Conservation (phyloP, 352 stramenopile species). For the Phytophthora idaei region DNA sequence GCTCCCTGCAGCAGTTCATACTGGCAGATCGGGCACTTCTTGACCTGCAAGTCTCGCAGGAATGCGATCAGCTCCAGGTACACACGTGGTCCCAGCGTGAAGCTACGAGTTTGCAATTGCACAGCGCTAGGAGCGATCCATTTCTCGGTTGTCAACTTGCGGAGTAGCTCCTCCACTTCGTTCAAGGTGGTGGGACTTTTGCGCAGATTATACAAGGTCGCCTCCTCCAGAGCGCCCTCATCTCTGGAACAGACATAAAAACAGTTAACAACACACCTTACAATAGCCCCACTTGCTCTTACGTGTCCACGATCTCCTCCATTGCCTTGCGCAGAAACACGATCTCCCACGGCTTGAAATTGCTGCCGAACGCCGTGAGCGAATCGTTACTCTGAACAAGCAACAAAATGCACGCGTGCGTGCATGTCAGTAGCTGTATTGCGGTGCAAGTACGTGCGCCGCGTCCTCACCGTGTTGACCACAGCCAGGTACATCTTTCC, state of each 20-base stretch:
- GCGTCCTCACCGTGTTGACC: slow-evolving; percentile 68
- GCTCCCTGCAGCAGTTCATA: slow-evolving; percentile 77
- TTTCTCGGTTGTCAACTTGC: slow-evolving; percentile 67
- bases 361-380: slow-evolving; percentile 74
- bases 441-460: not conserved
- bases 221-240: slow-evolving; percentile 65
- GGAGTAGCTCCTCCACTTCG: slow-evolving; percentile 70
- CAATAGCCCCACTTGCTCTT: slow-evolving; percentile 3
- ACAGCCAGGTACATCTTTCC: slow-evolving; percentile 82
- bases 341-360: slow-evolving; percentile 86
- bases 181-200: slow-evolving; percentile 62
- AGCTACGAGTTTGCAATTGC: slow-evolving; percentile 38
- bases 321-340: slow-evolving; percentile 84
- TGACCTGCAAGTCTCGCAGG: slow-evolving; percentile 74
- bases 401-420: not conserved
- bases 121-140: slow-evolving; percentile 65
- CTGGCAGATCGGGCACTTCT: slow-evolving; percentile 80
- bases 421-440: slow-evolving; percentile 2
- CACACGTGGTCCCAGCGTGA: slow-evolving; percentile 69
- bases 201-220: slow-evolving; percentile 74
- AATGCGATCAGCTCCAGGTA: slow-evolving; percentile 81
- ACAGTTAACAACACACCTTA: not conserved
- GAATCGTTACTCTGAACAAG: slow-evolving; percentile 68
- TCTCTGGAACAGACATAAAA: slow-evolving; percentile 44
- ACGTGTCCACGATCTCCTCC: slow-evolving; percentile 81